A percentile compares a stretch with the other conserved stretches of the same genome.
phyloP scores from a whole-genome alignment of 139 green algal genomes.

The Chlorella sorokiniana region DNA sequence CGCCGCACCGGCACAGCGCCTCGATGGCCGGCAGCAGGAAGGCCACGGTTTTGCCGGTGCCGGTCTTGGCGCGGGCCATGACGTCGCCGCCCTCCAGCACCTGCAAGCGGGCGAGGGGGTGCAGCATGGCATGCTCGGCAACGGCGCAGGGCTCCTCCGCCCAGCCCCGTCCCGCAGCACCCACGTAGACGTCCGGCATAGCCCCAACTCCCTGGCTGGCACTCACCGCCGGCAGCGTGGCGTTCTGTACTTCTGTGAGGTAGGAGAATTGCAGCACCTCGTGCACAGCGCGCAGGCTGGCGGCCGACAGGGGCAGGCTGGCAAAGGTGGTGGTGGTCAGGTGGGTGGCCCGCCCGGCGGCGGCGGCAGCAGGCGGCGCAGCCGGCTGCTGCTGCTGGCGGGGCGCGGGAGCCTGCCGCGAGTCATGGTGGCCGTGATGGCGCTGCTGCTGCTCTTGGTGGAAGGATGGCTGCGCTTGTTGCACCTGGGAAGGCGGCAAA shows the following conservation, averaged over 20 bases:
- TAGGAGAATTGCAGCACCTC: constrained; percentile 60
- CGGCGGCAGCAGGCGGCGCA: not conserved
- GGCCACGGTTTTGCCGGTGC: constrained; percentile 83
- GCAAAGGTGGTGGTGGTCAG: constrained; percentile 34
- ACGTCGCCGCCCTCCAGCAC: constrained; percentile 61
- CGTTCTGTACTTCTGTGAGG: constrained; percentile 60
- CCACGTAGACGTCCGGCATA: not conserved
- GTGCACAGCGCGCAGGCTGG: constrained; percentile 40
- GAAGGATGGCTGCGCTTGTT: not conserved
- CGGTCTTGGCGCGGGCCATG: constrained; percentile 85
- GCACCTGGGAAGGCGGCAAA: constrained; percentile 7
- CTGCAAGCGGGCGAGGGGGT: not conserved
- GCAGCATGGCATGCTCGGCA: not conserved
- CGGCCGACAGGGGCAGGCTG: constrained; percentile 21
- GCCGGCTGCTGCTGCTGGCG: not conserved
- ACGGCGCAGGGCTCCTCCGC: not conserved
- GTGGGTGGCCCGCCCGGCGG: not conserved
- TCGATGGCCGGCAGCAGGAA: constrained; percentile 81
- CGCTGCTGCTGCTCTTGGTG: not conserved
- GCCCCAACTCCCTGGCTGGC: not conserved
- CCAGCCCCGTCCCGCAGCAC: not conserved
- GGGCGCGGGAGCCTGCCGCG: not conserved
- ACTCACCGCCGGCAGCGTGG: constrained; percentile 40
- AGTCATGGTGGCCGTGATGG: not conserved
- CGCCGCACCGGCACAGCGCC: constrained; percentile 16